Conservation (phyloP, 1,139 yeast genomes). For the Taphrina populina region DNA sequence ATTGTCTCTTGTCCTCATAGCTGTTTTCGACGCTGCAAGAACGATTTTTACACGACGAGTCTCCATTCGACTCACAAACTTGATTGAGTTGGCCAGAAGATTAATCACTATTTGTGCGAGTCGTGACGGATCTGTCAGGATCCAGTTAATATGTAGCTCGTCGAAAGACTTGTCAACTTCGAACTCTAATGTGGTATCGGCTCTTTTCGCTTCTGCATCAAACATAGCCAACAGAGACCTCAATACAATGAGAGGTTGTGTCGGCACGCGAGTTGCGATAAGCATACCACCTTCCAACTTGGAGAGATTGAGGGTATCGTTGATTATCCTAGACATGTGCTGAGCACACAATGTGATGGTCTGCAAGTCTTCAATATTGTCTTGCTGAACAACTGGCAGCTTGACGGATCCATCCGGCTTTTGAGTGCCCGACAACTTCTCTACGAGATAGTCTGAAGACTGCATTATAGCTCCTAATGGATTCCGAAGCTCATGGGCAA, state of each 20-base stretch:
- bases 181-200: conserved; percentile 24
- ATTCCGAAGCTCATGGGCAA: conserved; percentile 39
- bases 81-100: conserved; percentile 75
- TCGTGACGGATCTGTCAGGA: conserved; percentile 39
- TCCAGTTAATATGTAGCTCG: conserved; percentile 33
- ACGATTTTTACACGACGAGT: background rate
- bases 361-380: conserved; percentile 7
- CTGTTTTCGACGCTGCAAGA: conserved; percentile 5
- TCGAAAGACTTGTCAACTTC: conserved; percentile 32
- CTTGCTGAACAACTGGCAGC: conserved; percentile 1
- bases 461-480: conserved; percentile 37
- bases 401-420: background rate
- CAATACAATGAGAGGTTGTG: conserved; percentile 36
- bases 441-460: conserved; percentile 31
- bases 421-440: conserved; percentile 7
- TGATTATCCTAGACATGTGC: conserved; percentile 38
- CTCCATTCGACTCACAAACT: conserved; percentile 14
- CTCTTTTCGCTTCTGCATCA: conserved; percentile 36
- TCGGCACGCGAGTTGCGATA: conserved; percentile 37
- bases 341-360: conserved; percentile 39
- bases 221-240: conserved; percentile 38
- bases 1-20: conserved; percentile 7
- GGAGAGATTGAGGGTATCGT: conserved; percentile 38
- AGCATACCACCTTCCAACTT: conserved; percentile 39
- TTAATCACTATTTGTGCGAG: conserved; percentile 74